Base-by-base conservation (phyloP, 75 land plant species). In the Chamaecyparis obtusa region DNA sequence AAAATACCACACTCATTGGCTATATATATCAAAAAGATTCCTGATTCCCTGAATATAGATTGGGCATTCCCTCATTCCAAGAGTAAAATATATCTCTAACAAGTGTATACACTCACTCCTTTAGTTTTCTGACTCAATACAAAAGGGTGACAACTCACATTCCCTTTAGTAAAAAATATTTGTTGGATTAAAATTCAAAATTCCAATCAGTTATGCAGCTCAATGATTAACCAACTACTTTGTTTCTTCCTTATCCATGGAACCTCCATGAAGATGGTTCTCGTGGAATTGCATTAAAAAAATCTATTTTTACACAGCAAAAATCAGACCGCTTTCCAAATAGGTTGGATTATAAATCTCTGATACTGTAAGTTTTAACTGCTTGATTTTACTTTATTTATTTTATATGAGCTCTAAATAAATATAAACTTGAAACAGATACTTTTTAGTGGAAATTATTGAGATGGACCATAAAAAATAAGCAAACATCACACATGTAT, bases 401-500 rank as follows among this genome's bases (percentile, higher is more conserved):
- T 39, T 21, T 39, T 17, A 78, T 27, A 39, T 37, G 39, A 41
- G 39, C 43, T 78, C 27, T 78, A 17, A 35, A 78, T 24, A 78
- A 37, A 78, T 41, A 78, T 39, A 24, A 64, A 64, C 27, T 37
- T 5, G n/a, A 21, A 21, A 64, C 69, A 64, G 27, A 78, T 17
- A 21, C 46, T 78, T 37, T 78, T 37, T 44, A 78, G 43, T 6
- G 24, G 43, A 78, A 78, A 78, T 9, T 21, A 44, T 44, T 39
- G 81, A 21, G 24, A 37, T 37, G 19, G 43, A 77, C 39, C 21
- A 37, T 19, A 78, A 78, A 76, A 36, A 5, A 19, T 19, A 8
- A 21, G 39, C 81, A 78, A 39, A 19, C n/a, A n/a, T n/a, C n/a
- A n/a, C n/a, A n/a, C 80, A 77, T 78, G 81, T 41, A 78, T 78